Base-by-base conservation (phyloP, 2,329 filamentous ascomycete genomes). In the Verticillium albo-atrum region DNA sequence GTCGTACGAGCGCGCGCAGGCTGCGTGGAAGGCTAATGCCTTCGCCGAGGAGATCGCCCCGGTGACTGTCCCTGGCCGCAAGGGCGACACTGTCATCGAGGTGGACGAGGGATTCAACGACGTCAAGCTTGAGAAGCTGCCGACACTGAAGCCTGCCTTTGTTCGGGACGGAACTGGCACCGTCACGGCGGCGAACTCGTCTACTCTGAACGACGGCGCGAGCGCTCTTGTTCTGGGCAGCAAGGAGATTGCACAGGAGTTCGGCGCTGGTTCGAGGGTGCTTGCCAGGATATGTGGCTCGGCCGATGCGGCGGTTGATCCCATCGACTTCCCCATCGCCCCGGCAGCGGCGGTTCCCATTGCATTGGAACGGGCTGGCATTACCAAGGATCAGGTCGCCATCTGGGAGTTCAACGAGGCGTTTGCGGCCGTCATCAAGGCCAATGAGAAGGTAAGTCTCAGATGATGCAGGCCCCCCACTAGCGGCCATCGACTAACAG, bases 401-500 rank as follows among this genome's bases (percentile, higher is more conserved):
- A 79, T 97, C 25, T 98, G 95, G 94, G 95, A 98, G 74, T 97
- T 99, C 76, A 99, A 99, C 74, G 95, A 99, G 78, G 95, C 95
- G 0, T 99, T 99, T 72, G 94, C 95, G 28, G 91, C 91, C 4
- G 93, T 97, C 30, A 95, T 97, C 74, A 92, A 95, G 72, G 93
- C 94, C 50, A 97, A 98, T 71, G 89, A 91, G 69, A 93, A 96
- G 85, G 88, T 89, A 69, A 63, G 66, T 58, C 37, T 51, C 55
- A 34, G n/a, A n/a, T n/a, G n/a, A n/a, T n/a, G n/a, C n/a, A n/a
- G n/a, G n/a, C n/a, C 34, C 30, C 30, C 14, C 30, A 6, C 3
- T 14, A 6, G 34, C 17, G 34, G 6, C 15, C 17, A 3, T 47
- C 20, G 32, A 10, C 23, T n/a, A 7, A n/a, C 26, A 3, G 10